A percentile compares a stretch with the other conserved stretches of the same genome.
These are phyloP conservation scores for Penicillium sp. DNA, from an alignment of 2,329 filamentous ascomycete species.

Conservation along the genomic window DNA sequence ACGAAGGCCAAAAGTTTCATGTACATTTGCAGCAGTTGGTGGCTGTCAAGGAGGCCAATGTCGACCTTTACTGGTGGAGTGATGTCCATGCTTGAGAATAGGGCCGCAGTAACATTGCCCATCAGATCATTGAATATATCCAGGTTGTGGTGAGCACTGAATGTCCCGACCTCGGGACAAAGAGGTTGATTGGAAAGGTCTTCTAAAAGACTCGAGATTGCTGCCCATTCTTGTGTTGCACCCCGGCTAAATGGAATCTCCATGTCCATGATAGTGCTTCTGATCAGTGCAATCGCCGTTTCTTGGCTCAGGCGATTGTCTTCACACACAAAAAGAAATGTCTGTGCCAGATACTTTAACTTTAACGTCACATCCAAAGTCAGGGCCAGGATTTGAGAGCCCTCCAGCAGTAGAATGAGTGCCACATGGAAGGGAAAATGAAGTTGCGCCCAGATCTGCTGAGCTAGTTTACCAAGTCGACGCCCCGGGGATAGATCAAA, in stretches of 20 bases:
- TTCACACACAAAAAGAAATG: constrained; percentile 43
- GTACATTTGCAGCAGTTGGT: constrained; percentile 37
- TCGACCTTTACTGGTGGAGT: constrained; percentile 31
- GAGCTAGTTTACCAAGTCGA: constrained; percentile 55
- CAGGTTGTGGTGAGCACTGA: constrained; percentile 25
- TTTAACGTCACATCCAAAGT: constrained; percentile 47
- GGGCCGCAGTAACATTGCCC: constrained; percentile 42
- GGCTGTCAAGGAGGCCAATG: constrained; percentile 28
- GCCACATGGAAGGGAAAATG: constrained; percentile 66
- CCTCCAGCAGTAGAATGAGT: constrained; percentile 65
- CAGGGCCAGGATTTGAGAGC: constrained; percentile 58
- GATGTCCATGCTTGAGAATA: constrained; percentile 44
- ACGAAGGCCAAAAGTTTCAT: constrained; percentile 41
- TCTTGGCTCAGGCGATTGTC: constrained; percentile 30
- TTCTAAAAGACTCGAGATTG: constrained; percentile 35
- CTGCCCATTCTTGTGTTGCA: constrained; percentile 32
- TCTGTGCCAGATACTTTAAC: constrained; percentile 40
- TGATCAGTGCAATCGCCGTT: constrained; percentile 34
- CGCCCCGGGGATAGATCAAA: constrained; percentile 57
- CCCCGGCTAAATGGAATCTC: constrained; percentile 40
- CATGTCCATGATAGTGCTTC: constrained; percentile 42
- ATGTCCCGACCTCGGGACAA: constrained; percentile 24
- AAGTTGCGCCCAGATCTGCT: constrained; percentile 53
- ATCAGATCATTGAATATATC: constrained; percentile 35
- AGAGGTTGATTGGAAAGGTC: constrained; percentile 31